Conservation (phyloP, 2,329 filamentous ascomycete genomes). For the Diaporthe sp. region DNA sequence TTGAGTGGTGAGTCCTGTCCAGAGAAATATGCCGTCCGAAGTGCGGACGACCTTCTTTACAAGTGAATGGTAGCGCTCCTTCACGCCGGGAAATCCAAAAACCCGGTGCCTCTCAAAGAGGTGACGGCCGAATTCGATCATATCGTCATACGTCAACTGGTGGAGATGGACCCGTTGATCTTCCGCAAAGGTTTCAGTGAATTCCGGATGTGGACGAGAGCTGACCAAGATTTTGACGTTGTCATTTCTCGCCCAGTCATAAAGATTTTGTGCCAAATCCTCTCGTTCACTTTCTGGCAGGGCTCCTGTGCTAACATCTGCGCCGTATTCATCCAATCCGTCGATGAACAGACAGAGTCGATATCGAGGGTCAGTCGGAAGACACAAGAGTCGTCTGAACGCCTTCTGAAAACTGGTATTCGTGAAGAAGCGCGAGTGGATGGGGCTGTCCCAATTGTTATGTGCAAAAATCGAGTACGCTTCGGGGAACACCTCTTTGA, state of each 20-base stretch:
- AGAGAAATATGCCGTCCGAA: not conserved
- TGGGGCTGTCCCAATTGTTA: not conserved
- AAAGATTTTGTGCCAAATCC: not conserved
- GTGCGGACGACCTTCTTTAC: not conserved
- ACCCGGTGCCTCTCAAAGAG: not conserved
- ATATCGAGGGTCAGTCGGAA: not conserved
- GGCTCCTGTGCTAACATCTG: accelerated
- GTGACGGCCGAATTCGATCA: not conserved
- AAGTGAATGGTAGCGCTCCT: not conserved
- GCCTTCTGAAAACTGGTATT: not conserved
- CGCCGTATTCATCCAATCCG: not conserved
- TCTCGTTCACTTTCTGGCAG: not conserved
- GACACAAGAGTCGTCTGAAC: accelerated
- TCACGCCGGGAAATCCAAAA: not conserved
- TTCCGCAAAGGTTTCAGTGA: not conserved
- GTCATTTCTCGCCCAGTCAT: not conserved
- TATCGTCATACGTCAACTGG: not conserved
- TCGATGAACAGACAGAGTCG: not conserved
- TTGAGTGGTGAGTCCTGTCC: not conserved
- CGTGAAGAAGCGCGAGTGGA: not conserved
- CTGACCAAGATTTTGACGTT: not conserved
- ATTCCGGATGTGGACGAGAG: not conserved
- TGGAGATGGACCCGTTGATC: not conserved
- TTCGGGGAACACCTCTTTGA: not conserved
- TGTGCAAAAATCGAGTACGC: not conserved